Evolutionary conservation across 805 yeast species (phyloP).

Genomic region (Metschnikowia cerradonensis): DNA sequence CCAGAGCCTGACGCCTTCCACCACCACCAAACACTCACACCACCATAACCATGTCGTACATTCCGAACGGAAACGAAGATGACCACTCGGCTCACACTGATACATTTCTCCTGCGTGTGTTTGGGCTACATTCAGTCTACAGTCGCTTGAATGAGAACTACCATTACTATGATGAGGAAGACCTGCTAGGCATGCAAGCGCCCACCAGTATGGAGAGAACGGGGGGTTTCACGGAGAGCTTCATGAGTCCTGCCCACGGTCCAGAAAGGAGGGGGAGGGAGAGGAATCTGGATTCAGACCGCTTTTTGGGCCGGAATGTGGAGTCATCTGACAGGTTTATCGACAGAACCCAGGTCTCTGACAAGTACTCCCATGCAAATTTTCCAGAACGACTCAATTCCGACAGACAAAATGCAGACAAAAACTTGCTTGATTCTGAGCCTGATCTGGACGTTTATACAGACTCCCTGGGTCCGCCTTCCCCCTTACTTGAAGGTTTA

Average conservation of each 20-base stretch:
- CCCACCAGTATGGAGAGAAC: neutral
- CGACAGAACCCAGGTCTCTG: neutral
- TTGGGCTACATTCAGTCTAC: conserved; percentile 49
- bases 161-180: conserved; percentile 37
- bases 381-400: neutral
- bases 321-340: neutral
- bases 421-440: conserved; percentile 28
- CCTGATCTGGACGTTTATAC: conserved; percentile 33
- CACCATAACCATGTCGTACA: neutral
- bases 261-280: no score
- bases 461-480: conserved; percentile 19
- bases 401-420: conserved; percentile 5
- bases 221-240: neutral
- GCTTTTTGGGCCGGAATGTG: neutral
- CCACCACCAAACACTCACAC: neutral
- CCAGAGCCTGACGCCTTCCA: no score
- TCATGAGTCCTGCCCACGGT: neutral
- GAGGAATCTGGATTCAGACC: neutral
- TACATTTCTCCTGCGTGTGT: conserved; percentile 61
- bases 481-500: conserved; percentile 10
- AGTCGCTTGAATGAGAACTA: conserved; percentile 38
- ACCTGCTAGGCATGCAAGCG: conserved; percentile 6
- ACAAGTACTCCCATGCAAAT: neutral
- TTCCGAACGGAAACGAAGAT: neutral
- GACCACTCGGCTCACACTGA: conserved; percentile 26